Evolutionary conservation across 495 filamentous ascomycete genomes (phyloP).

Genomic region (Tirmania nivea): DNA sequence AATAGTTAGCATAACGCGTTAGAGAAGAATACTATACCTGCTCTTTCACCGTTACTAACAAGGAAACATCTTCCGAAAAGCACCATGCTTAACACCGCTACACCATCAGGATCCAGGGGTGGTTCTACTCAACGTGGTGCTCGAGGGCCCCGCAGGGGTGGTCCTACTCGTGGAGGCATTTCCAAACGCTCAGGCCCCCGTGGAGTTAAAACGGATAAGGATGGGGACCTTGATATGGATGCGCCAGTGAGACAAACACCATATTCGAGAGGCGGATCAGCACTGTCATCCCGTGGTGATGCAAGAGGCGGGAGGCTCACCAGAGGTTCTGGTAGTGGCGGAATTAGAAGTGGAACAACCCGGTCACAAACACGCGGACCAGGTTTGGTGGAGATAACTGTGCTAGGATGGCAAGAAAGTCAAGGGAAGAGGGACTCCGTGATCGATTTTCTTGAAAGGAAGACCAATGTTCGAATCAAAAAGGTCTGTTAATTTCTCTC

Average conservation of each 20-base stretch:
- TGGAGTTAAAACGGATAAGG: constrained; percentile 39
- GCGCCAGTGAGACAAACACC: constrained; percentile 16
- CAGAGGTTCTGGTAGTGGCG: constrained; percentile 22
- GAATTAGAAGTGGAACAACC: constrained; percentile 6
- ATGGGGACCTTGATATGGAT: constrained; percentile 72
- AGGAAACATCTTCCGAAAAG: no score
- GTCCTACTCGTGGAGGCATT: constrained; percentile 37
- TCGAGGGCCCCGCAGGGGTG: background rate
- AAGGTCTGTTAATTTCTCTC: constrained; percentile 43
- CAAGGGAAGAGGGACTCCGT: constrained; percentile 54
- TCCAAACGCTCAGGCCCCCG: constrained; percentile 36
- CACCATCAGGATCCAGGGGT: background rate
- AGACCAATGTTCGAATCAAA: constrained; percentile 49
- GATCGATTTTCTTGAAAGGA: constrained; percentile 62
- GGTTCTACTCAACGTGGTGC: background rate
- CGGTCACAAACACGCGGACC: constrained; percentile 12
- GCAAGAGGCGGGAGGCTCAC: constrained; percentile 17
- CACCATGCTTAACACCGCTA: background rate
- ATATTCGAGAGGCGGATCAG: constrained; percentile 21
- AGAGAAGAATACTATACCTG: background rate
- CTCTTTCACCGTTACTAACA: no score
- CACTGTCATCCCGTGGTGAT: background rate
- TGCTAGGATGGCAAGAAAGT: constrained; percentile 47
- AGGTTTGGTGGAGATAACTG: constrained; percentile 12
- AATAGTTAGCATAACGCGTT: background rate